phyloP scores from a whole-genome alignment of 2,329 filamentous ascomycete genomes.

The Verticillium dahliae region DNA sequence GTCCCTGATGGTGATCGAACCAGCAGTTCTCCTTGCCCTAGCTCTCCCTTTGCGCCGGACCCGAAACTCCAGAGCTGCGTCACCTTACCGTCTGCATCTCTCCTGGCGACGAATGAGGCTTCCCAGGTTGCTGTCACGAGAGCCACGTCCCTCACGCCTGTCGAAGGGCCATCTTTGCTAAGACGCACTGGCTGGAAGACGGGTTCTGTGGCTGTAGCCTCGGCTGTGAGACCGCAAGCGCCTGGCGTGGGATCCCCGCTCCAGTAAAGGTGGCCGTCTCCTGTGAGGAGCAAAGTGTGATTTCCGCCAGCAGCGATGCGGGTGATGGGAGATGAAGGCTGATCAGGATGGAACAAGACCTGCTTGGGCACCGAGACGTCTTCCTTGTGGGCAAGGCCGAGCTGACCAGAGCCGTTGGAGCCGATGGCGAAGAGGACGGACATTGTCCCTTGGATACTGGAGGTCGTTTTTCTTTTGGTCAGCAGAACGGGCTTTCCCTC shows the following conservation, averaged over 20 bases:
- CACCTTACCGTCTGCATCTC: slow-evolving; percentile 33
- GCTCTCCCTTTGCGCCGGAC: slow-evolving; percentile 61
- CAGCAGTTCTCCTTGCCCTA: slow-evolving; percentile 55
- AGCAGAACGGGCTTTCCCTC: too few relatives aligned
- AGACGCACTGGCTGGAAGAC: slow-evolving; percentile 33
- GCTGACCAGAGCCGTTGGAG: slow-evolving; percentile 71
- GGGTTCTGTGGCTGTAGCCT: slow-evolving; percentile 19
- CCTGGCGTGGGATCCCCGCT: slow-evolving; percentile 54
- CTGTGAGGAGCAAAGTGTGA: slow-evolving; percentile 70
- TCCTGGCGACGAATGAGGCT: slow-evolving; percentile 55
- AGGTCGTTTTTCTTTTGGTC: not conserved
- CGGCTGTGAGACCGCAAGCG: slow-evolving; percentile 40
- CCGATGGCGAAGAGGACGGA: slow-evolving; percentile 61
- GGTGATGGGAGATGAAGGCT: slow-evolving; percentile 26
- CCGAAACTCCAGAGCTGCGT: slow-evolving; percentile 59
- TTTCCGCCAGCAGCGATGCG: slow-evolving; percentile 66
- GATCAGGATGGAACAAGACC: slow-evolving; percentile 46
- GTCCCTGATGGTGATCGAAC: slow-evolving; percentile 40
- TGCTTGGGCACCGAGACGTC: slow-evolving; percentile 62
- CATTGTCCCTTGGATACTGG: slow-evolving; percentile 25
- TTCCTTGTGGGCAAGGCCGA: slow-evolving; percentile 64
- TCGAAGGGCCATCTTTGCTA: slow-evolving; percentile 17
- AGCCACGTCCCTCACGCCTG: slow-evolving; percentile 18
- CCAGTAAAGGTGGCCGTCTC: slow-evolving; percentile 53
- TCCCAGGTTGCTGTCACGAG: slow-evolving; percentile 73